phyloP scores from a whole-genome alignment of 805 yeast species.

The Ogataea pini region DNA sequence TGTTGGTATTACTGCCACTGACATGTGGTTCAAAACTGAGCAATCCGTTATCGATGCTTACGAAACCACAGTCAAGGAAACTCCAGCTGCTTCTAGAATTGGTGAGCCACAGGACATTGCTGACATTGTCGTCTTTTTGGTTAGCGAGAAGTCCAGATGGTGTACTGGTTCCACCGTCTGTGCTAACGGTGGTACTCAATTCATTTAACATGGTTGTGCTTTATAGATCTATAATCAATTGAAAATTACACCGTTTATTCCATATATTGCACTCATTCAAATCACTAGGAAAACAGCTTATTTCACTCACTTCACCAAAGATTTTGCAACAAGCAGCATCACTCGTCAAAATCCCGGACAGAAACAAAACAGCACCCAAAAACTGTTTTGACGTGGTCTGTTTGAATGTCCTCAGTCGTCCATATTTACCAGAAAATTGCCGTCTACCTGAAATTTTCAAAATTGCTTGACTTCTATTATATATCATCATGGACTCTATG shows the following conservation, averaged over 20 bases:
- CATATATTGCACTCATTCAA: neutral
- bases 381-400: no score
- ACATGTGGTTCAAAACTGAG: conserved; percentile 19
- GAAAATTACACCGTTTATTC: no score
- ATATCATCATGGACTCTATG: neutral
- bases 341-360: no score
- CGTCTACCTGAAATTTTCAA: no score
- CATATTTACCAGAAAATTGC: no score
- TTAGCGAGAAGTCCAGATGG: conserved; percentile 22
- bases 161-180: conserved; percentile 17
- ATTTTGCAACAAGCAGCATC: no score
- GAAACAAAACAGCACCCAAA: no score
- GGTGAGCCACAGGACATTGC: conserved; percentile 26
- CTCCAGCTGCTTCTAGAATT: conserved; percentile 24
- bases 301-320: no score
- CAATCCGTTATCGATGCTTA: conserved; percentile 15
- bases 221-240: no score
- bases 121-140: conserved; percentile 19
- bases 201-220: conserved; percentile 1
- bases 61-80: conserved; percentile 9
- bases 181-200: conserved; percentile 22
- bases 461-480: no score
- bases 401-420: no score
- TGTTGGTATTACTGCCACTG: conserved; percentile 20
- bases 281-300: no score